Conservation (phyloP, 768 basidiomycete genomes). For the Russula brevipes region DNA sequence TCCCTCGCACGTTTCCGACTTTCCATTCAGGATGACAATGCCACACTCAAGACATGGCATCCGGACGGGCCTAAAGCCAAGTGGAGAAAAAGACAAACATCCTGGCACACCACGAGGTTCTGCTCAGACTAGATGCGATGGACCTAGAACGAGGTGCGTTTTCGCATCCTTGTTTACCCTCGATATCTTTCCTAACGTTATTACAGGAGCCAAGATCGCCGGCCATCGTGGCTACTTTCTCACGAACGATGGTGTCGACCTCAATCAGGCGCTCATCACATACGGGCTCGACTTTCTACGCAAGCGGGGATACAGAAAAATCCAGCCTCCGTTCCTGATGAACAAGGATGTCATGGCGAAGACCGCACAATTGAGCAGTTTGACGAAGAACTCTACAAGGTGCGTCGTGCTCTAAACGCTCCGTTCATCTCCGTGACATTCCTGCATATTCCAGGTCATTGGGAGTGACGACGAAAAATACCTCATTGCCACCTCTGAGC, state of each 20-base stretch:
- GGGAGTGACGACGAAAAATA: constrained; percentile 94
- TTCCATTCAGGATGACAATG: constrained; percentile 77
- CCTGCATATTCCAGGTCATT: constrained; percentile 52
- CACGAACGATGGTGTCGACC: constrained; percentile 90
- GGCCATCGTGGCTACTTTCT: constrained; percentile 98
- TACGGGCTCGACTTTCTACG: constrained; percentile 94
- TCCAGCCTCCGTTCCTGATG: constrained; percentile 98
- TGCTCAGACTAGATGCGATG: constrained; percentile 89
- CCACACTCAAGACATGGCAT: constrained; percentile 75
- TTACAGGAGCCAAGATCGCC: constrained; percentile 77
- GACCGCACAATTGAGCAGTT: constrained; percentile 97
- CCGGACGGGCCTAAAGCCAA: constrained; percentile 70
- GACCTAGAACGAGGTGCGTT: constrained; percentile 89
- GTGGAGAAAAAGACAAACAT: constrained; percentile 70
- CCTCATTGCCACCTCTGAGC: constrained; percentile 97
- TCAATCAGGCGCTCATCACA: constrained; percentile 92
- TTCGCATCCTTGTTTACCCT: neutral
- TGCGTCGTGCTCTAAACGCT: constrained; percentile 28
- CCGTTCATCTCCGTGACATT: neutral
- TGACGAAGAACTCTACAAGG: constrained; percentile 98
- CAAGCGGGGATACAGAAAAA: constrained; percentile 78
- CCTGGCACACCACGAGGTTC: constrained; percentile 96
- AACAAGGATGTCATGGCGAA: constrained; percentile 96
- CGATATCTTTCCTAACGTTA: constrained; percentile 5
- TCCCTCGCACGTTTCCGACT: neutral